Evolutionary conservation across 129 eudicot species (phyloP).

Genomic region (Pseudognaphalium luteoalbum): DNA sequence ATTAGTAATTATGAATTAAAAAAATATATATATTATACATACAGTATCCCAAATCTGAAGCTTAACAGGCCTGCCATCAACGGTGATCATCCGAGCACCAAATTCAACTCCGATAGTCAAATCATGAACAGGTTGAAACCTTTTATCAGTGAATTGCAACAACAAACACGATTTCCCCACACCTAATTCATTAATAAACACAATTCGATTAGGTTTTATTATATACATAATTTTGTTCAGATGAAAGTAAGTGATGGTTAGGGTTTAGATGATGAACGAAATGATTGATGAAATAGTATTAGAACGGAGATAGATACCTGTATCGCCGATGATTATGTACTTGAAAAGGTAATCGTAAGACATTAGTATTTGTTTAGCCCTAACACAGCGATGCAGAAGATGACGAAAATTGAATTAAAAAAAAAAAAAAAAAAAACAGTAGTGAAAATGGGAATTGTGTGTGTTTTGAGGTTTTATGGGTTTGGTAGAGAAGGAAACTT

Average conservation of each 20-base stretch:
- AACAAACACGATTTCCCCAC: conserved; percentile 88
- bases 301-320: conserved; percentile 36
- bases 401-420: not conserved
- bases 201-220: conserved; percentile 5
- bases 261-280: conserved; percentile 9
- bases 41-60: conserved; percentile 98
- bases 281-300: not conserved
- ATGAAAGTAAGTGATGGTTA: conserved; percentile 13
- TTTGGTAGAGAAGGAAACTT: not conserved
- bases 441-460: not conserved
- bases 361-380: conserved; percentile 41
- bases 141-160: conserved; percentile 88
- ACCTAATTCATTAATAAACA: conserved; percentile 34
- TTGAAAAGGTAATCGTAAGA: conserved; percentile 93
- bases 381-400: not conserved
- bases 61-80: conserved; percentile 66
- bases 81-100: conserved; percentile 87
- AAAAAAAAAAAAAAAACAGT: not conserved
- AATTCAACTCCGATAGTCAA: conserved; percentile 89
- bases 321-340: conserved; percentile 91
- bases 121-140: conserved; percentile 92
- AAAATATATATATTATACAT: not conserved
- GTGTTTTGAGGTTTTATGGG: not conserved
- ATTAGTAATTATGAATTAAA: not conserved
- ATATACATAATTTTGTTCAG: not conserved